phyloP scores from a whole-genome alignment of 1,139 yeast species.

The Entelexis paramagnoliae region DNA sequence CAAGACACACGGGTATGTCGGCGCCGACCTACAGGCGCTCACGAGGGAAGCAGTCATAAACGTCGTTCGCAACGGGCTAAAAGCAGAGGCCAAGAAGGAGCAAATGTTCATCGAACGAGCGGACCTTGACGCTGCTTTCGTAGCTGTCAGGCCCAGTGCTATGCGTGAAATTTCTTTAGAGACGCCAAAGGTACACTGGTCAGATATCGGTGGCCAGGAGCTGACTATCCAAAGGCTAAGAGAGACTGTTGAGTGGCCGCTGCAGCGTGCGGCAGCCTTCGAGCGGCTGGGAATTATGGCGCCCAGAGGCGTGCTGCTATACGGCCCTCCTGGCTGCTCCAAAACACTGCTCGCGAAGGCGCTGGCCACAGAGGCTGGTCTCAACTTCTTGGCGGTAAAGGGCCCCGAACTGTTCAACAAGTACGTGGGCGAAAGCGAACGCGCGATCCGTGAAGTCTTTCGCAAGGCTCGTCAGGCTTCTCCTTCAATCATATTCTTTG shows the following conservation, averaged over 20 bases:
- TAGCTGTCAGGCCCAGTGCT: slow-evolving; percentile 84
- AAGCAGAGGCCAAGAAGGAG: slow-evolving; percentile 31
- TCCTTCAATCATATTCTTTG: slow-evolving; percentile 86
- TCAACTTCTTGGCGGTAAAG: slow-evolving; percentile 84
- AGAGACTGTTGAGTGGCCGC: slow-evolving; percentile 87
- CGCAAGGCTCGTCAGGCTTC: slow-evolving; percentile 88
- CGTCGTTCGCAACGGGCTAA: slow-evolving; percentile 56
- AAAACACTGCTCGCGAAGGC: slow-evolving; percentile 92
- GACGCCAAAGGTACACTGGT: slow-evolving; percentile 89
- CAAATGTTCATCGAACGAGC: slow-evolving; percentile 35
- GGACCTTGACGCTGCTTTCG: slow-evolving; percentile 59
- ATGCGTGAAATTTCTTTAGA: slow-evolving; percentile 93
- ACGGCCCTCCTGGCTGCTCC: slow-evolving; percentile 97
- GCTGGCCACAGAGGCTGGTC: slow-evolving; percentile 85
- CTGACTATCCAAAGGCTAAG: slow-evolving; percentile 64
- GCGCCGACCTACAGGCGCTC: slow-evolving; percentile 83
- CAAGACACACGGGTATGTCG: slow-evolving; percentile 93
- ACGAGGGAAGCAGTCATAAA: slow-evolving; percentile 83
- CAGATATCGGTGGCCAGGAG: slow-evolving; percentile 92
- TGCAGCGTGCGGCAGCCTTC: slow-evolving; percentile 73
- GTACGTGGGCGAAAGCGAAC: slow-evolving; percentile 89
- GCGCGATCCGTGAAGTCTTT: slow-evolving; percentile 79
- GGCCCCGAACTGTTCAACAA: slow-evolving; percentile 94
- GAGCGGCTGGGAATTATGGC: slow-evolving; percentile 68
- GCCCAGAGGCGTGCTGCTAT: slow-evolving; percentile 80